These are phyloP conservation scores for Cucumis hystrix DNA, from an alignment of 306 rosid genomes.

Conservation along the genomic window DNA sequence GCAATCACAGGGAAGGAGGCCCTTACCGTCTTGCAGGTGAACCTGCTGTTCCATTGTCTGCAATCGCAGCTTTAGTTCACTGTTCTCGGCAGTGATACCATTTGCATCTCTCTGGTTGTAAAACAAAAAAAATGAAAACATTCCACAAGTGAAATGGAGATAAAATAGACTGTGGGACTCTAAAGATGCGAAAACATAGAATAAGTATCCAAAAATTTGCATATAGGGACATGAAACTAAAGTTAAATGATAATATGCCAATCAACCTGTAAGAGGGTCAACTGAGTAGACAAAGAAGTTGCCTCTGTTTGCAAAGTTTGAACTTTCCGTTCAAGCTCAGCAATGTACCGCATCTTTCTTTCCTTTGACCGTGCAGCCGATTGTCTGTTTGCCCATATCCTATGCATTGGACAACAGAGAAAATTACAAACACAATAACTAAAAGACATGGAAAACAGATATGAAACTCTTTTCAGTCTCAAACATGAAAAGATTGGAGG, in stretches of 20 bases:
- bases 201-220: neutral
- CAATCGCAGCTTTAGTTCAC: slow-evolving; percentile 83
- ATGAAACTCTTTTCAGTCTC: neutral
- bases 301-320: slow-evolving; percentile 94
- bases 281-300: slow-evolving; percentile 84
- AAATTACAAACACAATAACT: neutral
- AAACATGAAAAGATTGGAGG: neutral
- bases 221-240: neutral
- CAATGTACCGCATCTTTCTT: slow-evolving; percentile 94
- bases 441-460: neutral
- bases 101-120: slow-evolving; percentile 69
- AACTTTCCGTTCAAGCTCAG: slow-evolving; percentile 92
- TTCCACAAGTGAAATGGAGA: neutral
- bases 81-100: slow-evolving; percentile 79
- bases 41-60: slow-evolving; percentile 98
- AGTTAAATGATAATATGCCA: neutral
- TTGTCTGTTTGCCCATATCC: slow-evolving; percentile 99
- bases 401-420: slow-evolving; percentile 15
- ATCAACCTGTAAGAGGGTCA: slow-evolving; percentile 79
- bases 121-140: slow-evolving; percentile 3
- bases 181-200: neutral
- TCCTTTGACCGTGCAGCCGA: slow-evolving; percentile 98
- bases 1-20: neutral
- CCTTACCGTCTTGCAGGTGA: slow-evolving; percentile 89
- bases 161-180: neutral